These are phyloP conservation scores for Cyclotella cryptica DNA, from an alignment of 108 stramenopile species.

Conservation along the genomic window DNA sequence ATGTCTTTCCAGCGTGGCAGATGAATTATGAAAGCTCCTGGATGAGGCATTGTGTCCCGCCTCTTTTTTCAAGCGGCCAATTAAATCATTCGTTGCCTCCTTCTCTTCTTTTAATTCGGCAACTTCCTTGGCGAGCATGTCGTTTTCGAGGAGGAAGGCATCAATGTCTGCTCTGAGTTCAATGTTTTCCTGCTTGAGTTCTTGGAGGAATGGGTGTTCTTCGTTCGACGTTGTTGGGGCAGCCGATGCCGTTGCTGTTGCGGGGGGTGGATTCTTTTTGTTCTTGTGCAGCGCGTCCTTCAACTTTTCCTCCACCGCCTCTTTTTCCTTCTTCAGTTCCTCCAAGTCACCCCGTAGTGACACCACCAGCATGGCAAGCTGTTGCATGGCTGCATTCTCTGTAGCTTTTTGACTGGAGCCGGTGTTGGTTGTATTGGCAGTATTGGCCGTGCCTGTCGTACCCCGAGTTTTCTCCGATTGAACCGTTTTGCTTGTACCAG, in stretches of 20 bases:
- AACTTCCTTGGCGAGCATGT: conserved; percentile 30
- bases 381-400: conserved; percentile 50
- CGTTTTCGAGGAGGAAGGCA: conserved; percentile 43
- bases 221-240: background rate
- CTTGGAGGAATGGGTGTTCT: background rate
- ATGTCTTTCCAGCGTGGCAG: background rate
- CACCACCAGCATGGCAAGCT: conserved; percentile 47
- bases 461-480: no score
- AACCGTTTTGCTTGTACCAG: no score
- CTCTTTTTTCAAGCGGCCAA: conserved; percentile 1
- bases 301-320: conserved; percentile 33
- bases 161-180: conserved; percentile 43
- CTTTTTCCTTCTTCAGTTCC: conserved; percentile 19
- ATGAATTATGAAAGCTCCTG: background rate
- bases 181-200: conserved; percentile 37
- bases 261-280: background rate
- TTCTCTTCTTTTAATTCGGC: conserved; percentile 38
- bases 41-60: background rate
- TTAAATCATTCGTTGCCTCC: conserved; percentile 40
- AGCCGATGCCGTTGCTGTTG: background rate
- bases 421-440: conserved; percentile 1
- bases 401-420: background rate
- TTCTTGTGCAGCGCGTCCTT: background rate
- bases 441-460: background rate
- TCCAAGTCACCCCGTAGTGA: conserved; percentile 35